Conservation (phyloP, 1,284 basidiomycete species). For the Microbotryum intermedium region DNA sequence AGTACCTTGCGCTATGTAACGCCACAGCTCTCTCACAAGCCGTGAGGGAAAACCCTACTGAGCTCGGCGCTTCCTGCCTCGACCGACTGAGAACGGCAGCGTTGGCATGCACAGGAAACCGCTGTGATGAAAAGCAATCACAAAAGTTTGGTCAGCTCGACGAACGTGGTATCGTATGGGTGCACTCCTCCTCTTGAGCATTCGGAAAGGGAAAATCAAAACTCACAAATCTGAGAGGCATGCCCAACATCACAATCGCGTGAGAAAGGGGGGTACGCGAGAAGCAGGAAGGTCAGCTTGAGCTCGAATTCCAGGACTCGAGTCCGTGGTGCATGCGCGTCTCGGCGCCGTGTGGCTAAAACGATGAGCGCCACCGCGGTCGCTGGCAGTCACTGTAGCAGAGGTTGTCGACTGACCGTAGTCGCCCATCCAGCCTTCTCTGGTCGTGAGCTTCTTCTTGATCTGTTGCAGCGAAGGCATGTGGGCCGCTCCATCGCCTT, state of each 20-base stretch:
- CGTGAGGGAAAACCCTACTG: constrained; percentile 48
- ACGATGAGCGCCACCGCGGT: too few relatives aligned
- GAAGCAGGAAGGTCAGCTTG: constrained; percentile 31
- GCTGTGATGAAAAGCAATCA: too few relatives aligned
- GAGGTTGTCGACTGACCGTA: constrained; percentile 58
- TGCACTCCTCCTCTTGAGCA: too few relatives aligned
- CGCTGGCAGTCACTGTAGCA: too few relatives aligned
- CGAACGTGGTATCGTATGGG: too few relatives aligned
- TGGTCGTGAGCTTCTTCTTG: constrained; percentile 32
- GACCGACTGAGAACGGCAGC: constrained; percentile 2
- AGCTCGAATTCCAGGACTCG: too few relatives aligned
- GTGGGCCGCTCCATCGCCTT: neutral
- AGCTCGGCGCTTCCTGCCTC: neutral
- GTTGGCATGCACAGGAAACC: constrained; percentile 24
- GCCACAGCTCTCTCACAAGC: constrained; percentile 46
- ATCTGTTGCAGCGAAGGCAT: neutral
- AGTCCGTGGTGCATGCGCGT: too few relatives aligned
- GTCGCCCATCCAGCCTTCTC: constrained; percentile 63
- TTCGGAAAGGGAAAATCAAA: too few relatives aligned
- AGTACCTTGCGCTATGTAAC: constrained; percentile 19
- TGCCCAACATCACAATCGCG: neutral
- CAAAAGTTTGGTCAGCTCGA: too few relatives aligned
- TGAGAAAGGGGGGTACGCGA: neutral
- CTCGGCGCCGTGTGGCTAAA: too few relatives aligned
- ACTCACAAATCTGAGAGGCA: too few relatives aligned